A percentile compares a stretch with the other conserved stretches of the same genome.
Conservation (phyloP, 257 asterid species). For the Solanum chmielewskii region DNA sequence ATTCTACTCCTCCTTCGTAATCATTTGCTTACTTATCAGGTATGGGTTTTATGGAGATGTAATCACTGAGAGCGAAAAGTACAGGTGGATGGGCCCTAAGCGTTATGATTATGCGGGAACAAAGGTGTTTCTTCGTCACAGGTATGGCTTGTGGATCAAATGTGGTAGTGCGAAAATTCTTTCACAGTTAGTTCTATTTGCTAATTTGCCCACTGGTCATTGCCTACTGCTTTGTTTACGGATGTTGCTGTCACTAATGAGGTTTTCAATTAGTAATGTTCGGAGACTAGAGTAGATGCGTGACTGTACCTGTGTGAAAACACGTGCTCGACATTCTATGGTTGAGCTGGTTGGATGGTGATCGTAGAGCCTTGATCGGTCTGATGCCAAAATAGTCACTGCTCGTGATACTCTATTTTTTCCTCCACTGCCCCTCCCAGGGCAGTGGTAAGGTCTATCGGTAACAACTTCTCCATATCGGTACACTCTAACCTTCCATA, state of each 20-base stretch:
- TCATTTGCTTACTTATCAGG: constrained; percentile 28
- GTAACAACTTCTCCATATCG: background rate
- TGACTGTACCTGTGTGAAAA: background rate
- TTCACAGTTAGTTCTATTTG: background rate
- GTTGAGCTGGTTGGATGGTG: background rate
- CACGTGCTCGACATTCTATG: background rate
- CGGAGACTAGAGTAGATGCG: background rate
- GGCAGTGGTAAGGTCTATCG: background rate
- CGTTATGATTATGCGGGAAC: constrained; percentile 95
- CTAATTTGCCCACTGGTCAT: background rate
- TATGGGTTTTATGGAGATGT: constrained; percentile 99
- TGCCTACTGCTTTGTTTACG: background rate
- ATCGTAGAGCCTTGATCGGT: background rate
- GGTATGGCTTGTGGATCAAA: constrained; percentile 30
- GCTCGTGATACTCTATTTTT: background rate
- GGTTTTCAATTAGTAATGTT: background rate
- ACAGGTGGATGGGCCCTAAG: constrained; percentile 98
- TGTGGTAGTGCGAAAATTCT: background rate
- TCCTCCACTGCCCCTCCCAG: background rate
- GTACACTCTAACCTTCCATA: background rate
- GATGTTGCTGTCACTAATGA: background rate
- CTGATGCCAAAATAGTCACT: background rate
- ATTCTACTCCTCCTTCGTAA: background rate
- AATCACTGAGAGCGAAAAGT: constrained; percentile 87
- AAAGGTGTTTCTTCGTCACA: constrained; percentile 94